Evolutionary conservation across 495 filamentous ascomycete species (phyloP).

Genomic region (Aspergillus carlsbadensis): DNA sequence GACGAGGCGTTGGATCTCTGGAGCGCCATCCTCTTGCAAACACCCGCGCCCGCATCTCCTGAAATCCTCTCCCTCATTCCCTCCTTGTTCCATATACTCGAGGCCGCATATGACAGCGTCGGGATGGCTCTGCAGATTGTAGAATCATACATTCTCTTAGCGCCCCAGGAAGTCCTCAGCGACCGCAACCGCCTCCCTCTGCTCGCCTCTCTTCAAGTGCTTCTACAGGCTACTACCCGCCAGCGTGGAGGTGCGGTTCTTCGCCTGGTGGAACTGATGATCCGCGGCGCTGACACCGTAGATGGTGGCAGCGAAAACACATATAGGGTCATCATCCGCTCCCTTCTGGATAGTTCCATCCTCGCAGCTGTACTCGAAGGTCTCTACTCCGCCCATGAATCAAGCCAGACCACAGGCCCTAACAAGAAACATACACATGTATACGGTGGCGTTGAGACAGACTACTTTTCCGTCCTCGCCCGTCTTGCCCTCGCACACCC

Average conservation of each 20-base stretch:
- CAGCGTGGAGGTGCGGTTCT: slow-evolving; percentile 67
- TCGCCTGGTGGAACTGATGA: slow-evolving; percentile 66
- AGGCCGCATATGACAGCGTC: slow-evolving; percentile 67
- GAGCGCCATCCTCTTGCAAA: slow-evolving; percentile 72
- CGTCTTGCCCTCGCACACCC: slow-evolving; percentile 73
- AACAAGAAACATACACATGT: slow-evolving; percentile 60
- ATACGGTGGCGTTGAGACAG: slow-evolving; percentile 67
- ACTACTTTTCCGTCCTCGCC: slow-evolving; percentile 82
- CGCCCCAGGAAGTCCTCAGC: slow-evolving; percentile 70
- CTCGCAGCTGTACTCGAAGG: slow-evolving; percentile 65
- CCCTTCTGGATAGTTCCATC: slow-evolving; percentile 67
- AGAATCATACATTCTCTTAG: slow-evolving; percentile 77
- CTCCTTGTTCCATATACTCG: slow-evolving; percentile 67
- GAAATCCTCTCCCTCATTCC: slow-evolving; percentile 68
- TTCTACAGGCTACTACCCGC: slow-evolving; percentile 53
- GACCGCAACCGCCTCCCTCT: slow-evolving; percentile 58
- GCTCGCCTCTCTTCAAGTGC: slow-evolving; percentile 55
- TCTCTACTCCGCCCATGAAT: slow-evolving; percentile 67
- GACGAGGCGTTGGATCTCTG: slow-evolving; percentile 93
- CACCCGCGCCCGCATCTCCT: slow-evolving; percentile 59
- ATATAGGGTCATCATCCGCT: slow-evolving; percentile 58
- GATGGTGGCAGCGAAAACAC: slow-evolving; percentile 70
- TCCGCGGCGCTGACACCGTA: slow-evolving; percentile 66
- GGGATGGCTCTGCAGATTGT: slow-evolving; percentile 68
- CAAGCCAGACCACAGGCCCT: slow-evolving; percentile 75